Evolutionary conservation across 139 green algal genomes (phyloP).

Genomic region (Volvox africanus): DNA sequence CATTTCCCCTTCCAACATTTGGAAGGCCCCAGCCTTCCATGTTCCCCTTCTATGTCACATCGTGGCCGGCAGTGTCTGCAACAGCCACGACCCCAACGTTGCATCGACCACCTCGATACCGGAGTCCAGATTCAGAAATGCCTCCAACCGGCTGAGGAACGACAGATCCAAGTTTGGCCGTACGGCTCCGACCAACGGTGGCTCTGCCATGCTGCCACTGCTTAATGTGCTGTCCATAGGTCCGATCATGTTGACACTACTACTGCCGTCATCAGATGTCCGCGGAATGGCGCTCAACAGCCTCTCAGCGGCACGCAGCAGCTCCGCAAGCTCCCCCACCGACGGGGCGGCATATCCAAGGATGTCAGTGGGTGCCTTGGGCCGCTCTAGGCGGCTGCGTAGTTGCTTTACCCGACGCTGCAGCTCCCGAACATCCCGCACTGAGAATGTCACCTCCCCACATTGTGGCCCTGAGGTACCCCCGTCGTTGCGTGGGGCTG

Average conservation of each 20-base stretch:
- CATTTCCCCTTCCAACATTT: too few relatives aligned
- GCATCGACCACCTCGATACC: slow-evolving; percentile 51
- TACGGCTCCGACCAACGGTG: neutral
- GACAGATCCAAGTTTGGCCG: slow-evolving; percentile 43
- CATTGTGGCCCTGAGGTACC: neutral
- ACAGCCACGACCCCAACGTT: slow-evolving; percentile 49
- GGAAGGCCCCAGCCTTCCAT: too few relatives aligned
- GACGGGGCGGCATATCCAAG: slow-evolving; percentile 50
- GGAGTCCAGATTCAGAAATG: slow-evolving; percentile 39
- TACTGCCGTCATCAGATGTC: neutral
- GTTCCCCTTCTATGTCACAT: too few relatives aligned
- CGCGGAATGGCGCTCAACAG: slow-evolving; percentile 28
- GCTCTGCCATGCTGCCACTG: neutral
- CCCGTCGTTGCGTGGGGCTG: neutral
- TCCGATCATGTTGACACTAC: neutral
- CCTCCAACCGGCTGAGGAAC: slow-evolving; percentile 57
- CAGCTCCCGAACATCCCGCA: slow-evolving; percentile 49
- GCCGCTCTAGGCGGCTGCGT: slow-evolving; percentile 48
- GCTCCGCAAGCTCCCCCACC: slow-evolving; percentile 15
- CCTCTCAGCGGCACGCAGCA: slow-evolving; percentile 32
- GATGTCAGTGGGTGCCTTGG: slow-evolving; percentile 53
- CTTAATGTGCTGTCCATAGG: neutral
- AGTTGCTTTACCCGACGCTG: slow-evolving; percentile 30
- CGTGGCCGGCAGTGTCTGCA: slow-evolving; percentile 43
- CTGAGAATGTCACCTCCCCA: slow-evolving; percentile 49